Base-by-base conservation (phyloP, 148 eudicot species). In the Arbutus unedo region DNA sequence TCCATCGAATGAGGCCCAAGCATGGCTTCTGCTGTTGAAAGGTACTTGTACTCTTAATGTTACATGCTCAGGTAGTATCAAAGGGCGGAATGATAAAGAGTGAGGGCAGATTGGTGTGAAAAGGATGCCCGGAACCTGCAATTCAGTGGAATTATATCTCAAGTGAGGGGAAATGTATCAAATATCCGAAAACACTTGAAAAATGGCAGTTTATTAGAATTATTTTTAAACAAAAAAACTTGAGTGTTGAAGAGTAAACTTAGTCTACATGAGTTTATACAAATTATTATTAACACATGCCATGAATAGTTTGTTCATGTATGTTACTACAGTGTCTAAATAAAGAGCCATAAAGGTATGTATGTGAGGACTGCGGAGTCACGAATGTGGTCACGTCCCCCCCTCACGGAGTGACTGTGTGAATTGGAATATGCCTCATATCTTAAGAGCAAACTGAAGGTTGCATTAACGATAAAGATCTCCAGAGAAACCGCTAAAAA, bases 71-170 rank as follows among this genome's bases (percentile, higher is more conserved):
- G 97, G 94, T 54, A 93, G 85, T 86, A 93, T 93, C 78, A 93
- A 83, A 25, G 97, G 97, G 62, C 97, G 91, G 79, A 92, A 92
- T n/a, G 95, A 92, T 19, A 92, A 86, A 25, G 95, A 92, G 83
- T 92, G 95, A 62, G 97, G 94, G 81, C 94, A 91, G 23, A 93
- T 93, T 10, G 97, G 97, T 2, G 97, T 93, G 77, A 93, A 93
- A 57, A 93, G 77, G 68, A 96, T 94, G 25, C 93, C 97, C 2
- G 99, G 99, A 67, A 96, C 99, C 98, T 96, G 89, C 80, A 71
- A 68, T 74, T 41, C 16, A 6, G 47, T 64, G 19, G 44, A 64
- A 49, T 59, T 21, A 19, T 18, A 1, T 48, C 49, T 4, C 4
- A 45, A 4, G 50, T 10, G 7, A 44, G 21, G 11, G 9, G 4